Evolutionary conservation across 148 eudicot genomes (phyloP), one percentile per base, ranked within the genome.

Genomic region (Vaccinium darrowii): DNA sequence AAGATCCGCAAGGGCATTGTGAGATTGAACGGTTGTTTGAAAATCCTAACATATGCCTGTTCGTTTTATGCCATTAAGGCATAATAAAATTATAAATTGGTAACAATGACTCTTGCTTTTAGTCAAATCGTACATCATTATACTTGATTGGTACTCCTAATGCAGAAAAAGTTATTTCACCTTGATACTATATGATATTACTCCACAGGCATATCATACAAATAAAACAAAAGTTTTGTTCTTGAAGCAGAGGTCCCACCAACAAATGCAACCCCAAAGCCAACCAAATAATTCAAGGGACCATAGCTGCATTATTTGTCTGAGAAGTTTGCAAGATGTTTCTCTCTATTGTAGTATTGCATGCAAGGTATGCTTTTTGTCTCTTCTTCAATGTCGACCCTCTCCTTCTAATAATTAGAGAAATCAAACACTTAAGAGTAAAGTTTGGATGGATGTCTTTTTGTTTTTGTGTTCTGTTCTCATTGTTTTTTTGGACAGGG

Each of bases 341-440:
- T 79, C 82, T 8, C 81, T 78, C 25, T 79, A 79, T 79, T 79
- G 82, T 23, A 79, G 82, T 18, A 79, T 79, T 56, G 67, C 49
- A 56, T 79, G 82, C 82, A 79, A 79, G 82, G 82, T 79, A 30
- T 5, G n/a, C 47, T 36, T 14, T 79, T 7, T 23, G 65, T 13
- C 19, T 14, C 67, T 60, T 60, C 67, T 60, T 60, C 67, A 60
- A 7, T 56, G 60, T 56, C 21, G 4, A 56, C 16, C 60, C 19
- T 57, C 11, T 51, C 53, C 53, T 51, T 51, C 47, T 43, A 43
- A 0, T 8, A 51, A 8, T 51, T 51, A 51, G 53, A 51, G 53
- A 51, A 8, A 51, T 8, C 53, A 8, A 51, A 9, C 53, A 51
- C 53, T 8, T 51, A 33, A 33, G 2, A 51, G 53, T 9, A 10